A percentile compares a stretch with the other conserved stretches of the same genome.
Evolutionary conservation across 371 early-diverging fungal genomes (phyloP).

Genomic region (Mucor circinelloides): DNA sequence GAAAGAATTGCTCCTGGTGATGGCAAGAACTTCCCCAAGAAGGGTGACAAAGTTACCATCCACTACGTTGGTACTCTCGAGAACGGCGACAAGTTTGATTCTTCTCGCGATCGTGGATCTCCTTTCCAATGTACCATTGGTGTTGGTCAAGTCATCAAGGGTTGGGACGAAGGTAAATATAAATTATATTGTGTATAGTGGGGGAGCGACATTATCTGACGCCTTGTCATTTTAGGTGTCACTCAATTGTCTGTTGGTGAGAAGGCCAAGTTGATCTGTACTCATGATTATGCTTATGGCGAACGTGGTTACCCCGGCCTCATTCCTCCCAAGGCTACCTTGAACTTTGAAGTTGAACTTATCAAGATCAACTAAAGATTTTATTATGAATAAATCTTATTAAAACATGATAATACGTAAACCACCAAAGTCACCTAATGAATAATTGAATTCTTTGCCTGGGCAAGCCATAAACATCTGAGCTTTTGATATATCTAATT

Average conservation of each 20-base stretch:
- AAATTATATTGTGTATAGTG: too few relatives aligned
- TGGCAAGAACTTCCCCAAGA: constrained; percentile 84
- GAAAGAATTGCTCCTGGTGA: constrained; percentile 69
- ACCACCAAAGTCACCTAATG: constrained; percentile 49
- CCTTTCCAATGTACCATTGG: constrained; percentile 87
- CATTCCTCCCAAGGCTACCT: constrained; percentile 83
- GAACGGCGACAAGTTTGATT: constrained; percentile 86
- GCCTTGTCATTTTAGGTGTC: constrained; percentile 61
- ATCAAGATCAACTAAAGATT: constrained; percentile 77
- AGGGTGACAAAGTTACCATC: constrained; percentile 69
- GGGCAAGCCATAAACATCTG: constrained; percentile 55
- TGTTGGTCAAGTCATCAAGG: constrained; percentile 91
- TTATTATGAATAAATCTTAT: constrained; percentile 8
- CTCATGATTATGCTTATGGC: constrained; percentile 80
- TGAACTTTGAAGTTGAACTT: constrained; percentile 86
- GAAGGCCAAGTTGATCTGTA: constrained; percentile 69
- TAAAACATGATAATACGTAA: constrained; percentile 53
- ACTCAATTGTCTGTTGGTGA: constrained; percentile 83
- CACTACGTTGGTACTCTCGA: constrained; percentile 75
- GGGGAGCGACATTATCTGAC: neutral
- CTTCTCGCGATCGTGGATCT: constrained; percentile 76
- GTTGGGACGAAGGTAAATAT: constrained; percentile 66
- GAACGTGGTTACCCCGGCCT: constrained; percentile 64
- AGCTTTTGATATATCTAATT: constrained; percentile 42
- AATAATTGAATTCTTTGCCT: constrained; percentile 35